Conservation (phyloP, 176 grass and related monocot genomes). For the Cymbopogon citratus region DNA sequence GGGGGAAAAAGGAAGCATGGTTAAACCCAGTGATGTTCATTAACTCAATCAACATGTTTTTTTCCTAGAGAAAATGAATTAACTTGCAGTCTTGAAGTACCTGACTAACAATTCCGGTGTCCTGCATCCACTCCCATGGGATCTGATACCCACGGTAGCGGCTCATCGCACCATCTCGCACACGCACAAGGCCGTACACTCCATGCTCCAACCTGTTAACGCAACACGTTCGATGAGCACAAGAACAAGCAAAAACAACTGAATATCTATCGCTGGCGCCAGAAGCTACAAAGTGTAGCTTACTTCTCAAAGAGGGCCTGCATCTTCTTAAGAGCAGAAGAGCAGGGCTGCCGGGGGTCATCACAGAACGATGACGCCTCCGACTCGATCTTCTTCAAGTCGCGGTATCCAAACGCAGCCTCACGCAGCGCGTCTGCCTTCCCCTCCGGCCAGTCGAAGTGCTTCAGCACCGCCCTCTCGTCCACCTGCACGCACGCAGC, state of each 20-base stretch:
- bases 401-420: constrained; percentile 80
- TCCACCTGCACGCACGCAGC: constrained; percentile 44
- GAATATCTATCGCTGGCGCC: background rate
- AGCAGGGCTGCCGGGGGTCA: constrained; percentile 52
- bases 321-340: constrained; percentile 88
- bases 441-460: constrained; percentile 94
- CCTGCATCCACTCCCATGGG: constrained; percentile 97
- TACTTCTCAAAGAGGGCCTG: constrained; percentile 89
- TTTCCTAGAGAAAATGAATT: background rate
- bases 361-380: constrained; percentile 58
- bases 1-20: background rate
- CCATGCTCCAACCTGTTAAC: constrained; percentile 75
- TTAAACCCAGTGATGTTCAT: background rate
- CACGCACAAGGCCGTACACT: constrained; percentile 61
- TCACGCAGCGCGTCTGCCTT: constrained; percentile 89
- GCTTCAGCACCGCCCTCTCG: constrained; percentile 89
- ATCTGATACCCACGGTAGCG: constrained; percentile 66
- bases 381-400: constrained; percentile 72
- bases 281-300: background rate
- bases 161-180: constrained; percentile 65
- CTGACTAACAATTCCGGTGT: constrained; percentile 74
- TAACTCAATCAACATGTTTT: background rate
- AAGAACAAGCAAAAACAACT: background rate
- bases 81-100: constrained; percentile 32
- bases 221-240: constrained; percentile 1